A percentile compares a stretch with the other conserved stretches of the same genome.
Evolutionary conservation across 805 yeast genomes (phyloP).

Genomic region (Hanseniaspora valbyensis): DNA sequence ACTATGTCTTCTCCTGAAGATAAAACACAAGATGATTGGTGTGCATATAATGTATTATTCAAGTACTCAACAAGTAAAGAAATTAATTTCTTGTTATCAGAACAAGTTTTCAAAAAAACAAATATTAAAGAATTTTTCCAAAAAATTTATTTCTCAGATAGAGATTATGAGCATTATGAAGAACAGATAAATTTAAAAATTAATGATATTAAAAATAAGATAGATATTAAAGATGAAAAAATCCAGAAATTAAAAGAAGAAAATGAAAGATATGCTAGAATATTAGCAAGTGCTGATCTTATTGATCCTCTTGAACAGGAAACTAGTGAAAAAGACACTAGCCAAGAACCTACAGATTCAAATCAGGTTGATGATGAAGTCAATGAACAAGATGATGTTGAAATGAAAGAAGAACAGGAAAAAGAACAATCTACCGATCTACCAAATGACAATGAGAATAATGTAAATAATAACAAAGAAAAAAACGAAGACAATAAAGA

Average conservation of each 20-base stretch:
- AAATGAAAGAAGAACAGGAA: background rate
- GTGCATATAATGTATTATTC: constrained; percentile 4
- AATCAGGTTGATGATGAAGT: background rate
- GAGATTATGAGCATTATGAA: background rate
- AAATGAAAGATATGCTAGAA: background rate
- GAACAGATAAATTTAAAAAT: background rate
- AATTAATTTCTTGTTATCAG: background rate
- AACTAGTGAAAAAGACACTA: background rate
- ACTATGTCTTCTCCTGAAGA: background rate
- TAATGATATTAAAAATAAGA: background rate
- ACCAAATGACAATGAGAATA: background rate
- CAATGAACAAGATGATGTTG: background rate
- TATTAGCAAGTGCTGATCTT: background rate
- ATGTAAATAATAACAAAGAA: background rate
- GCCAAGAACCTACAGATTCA: background rate
- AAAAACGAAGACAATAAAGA: background rate
- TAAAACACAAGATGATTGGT: constrained; percentile 14
- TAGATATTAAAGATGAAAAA: background rate
- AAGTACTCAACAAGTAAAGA: background rate
- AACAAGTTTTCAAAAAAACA: constrained; percentile 2
- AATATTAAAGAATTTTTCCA: background rate
- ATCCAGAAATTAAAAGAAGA: background rate
- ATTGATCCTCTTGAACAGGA: background rate
- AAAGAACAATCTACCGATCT: background rate
- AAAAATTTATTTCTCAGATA: background rate